A percentile compares a stretch with the other conserved stretches of the same genome.
Conservation (phyloP, 495 filamentous ascomycete genomes). For the Hypoxylon trugodes region DNA sequence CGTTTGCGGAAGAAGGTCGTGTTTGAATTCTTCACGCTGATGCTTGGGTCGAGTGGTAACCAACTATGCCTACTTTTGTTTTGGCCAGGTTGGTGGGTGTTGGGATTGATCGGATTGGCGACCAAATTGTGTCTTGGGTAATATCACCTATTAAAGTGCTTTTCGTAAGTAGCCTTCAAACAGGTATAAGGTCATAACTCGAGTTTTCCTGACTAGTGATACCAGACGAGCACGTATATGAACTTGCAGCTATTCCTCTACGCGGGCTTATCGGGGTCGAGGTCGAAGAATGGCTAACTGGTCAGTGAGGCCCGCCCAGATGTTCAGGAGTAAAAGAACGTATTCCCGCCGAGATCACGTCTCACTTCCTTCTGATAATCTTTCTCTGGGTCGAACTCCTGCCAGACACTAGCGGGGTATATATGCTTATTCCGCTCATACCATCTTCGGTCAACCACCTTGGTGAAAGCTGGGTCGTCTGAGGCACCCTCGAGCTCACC, state of each 20-base stretch:
- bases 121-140: neutral
- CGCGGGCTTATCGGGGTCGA: neutral
- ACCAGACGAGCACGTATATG: neutral
- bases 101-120: constrained; percentile 34
- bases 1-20: constrained; percentile 51
- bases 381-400: constrained; percentile 88
- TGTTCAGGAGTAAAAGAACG: constrained; percentile 81
- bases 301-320: neutral
- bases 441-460: constrained; percentile 96
- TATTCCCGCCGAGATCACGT: constrained; percentile 86
- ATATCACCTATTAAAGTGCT: neutral
- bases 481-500: constrained; percentile 73
- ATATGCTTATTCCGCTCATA: constrained; percentile 98
- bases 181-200: neutral
- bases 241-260: neutral
- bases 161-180: neutral
- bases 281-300: neutral
- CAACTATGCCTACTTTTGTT: constrained; percentile 52
- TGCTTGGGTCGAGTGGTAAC: constrained; percentile 53
- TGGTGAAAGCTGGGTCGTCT: constrained; percentile 85
- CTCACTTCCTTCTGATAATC: constrained; percentile 84
- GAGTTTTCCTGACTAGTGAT: neutral
- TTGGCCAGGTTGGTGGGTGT: constrained; percentile 59
- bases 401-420: constrained; percentile 94
- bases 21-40: constrained; percentile 53